Conservation (phyloP, 2,329 filamentous ascomycete genomes). For the Trichoderma semiorbis region DNA sequence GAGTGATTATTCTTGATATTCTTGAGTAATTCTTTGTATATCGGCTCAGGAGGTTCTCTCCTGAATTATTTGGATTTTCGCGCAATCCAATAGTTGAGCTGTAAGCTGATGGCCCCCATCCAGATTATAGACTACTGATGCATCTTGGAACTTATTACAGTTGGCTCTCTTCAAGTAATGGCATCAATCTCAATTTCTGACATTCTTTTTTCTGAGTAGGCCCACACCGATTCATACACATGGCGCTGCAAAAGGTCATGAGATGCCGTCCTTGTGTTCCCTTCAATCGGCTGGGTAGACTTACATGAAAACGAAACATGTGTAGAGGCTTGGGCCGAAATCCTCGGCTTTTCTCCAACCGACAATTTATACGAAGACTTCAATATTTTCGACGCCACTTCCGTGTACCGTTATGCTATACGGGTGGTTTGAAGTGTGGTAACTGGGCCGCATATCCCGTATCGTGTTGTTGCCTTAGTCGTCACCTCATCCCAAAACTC, state of each 20-base stretch:
- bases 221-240: neutral
- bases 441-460: neutral
- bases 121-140: neutral
- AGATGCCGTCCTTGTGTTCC: neutral
- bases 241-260: neutral
- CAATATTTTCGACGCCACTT: neutral
- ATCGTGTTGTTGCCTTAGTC: neutral
- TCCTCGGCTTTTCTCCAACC: neutral
- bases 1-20: neutral
- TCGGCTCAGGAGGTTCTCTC: neutral
- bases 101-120: neutral
- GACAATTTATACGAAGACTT: neutral
- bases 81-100: neutral
- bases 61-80: neutral
- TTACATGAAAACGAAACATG: neutral
- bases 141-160: neutral
- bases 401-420: fast-evolving
- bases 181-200: neutral
- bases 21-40: neutral
- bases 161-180: neutral
- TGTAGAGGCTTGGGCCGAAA: neutral
- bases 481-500: neutral
- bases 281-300: neutral
- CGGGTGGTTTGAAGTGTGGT: neutral
- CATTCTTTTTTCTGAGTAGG: neutral